These are phyloP conservation scores for Novymonas esmeraldas DNA, from an alignment of 208 protist species.

Conservation along the genomic window DNA sequence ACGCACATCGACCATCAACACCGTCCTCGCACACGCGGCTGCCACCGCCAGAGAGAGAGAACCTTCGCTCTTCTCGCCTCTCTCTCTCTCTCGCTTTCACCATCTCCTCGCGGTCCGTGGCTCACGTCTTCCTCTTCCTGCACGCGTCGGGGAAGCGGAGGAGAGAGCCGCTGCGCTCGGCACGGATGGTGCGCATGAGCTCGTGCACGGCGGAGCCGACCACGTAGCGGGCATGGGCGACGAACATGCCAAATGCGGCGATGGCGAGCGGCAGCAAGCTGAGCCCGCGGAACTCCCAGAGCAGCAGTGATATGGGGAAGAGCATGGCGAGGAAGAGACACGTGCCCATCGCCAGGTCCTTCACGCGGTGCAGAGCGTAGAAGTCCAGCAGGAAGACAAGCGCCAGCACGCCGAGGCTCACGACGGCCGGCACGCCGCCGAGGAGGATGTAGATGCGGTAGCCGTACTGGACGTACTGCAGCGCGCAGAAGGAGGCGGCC, in stretches of 20 bases:
- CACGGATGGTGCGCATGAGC: conserved; percentile 34
- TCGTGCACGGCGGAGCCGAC: conserved; percentile 45
- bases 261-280: conserved; percentile 57
- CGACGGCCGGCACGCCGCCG: conserved; percentile 56
- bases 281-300: conserved; percentile 65
- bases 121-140: conserved; percentile 19
- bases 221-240: conserved; percentile 53
- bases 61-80: too few species aligned
- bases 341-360: conserved; percentile 57
- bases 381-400: conserved; percentile 76
- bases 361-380: conserved; percentile 40
- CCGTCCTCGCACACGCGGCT: too few species aligned
- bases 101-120: too few species aligned
- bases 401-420: conserved; percentile 57
- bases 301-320: conserved; percentile 65
- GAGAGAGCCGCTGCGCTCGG: conserved; percentile 16
- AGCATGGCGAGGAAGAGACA: conserved; percentile 61
- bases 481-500: conserved; percentile 55
- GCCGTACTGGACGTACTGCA: conserved; percentile 73
- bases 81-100: too few species aligned
- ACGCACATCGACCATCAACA: too few species aligned
- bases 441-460: conserved; percentile 64
- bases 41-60: too few species aligned
- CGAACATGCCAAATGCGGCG: conserved; percentile 62
- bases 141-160: not conserved